A percentile compares a stretch with the other conserved stretches of the same genome.
These are phyloP conservation scores for Trichomonas vaginalis DNA, from an alignment of 208 protist genomes.

Conservation along the genomic window DNA sequence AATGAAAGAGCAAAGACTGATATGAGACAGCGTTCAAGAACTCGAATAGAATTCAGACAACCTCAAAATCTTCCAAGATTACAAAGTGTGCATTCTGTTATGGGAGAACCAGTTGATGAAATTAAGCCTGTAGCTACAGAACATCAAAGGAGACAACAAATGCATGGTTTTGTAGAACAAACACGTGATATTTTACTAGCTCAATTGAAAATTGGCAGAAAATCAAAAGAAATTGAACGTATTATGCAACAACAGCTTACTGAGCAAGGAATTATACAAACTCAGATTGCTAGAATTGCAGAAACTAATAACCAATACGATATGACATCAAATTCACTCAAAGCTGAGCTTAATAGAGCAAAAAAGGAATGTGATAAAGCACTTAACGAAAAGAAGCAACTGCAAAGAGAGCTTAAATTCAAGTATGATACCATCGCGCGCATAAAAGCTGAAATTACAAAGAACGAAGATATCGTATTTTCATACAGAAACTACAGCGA, in stretches of 20 bases:
- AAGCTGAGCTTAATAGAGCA: neutral
- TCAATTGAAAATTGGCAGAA: neutral
- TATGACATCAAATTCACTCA: neutral
- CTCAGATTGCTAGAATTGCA: neutral
- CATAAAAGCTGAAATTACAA: neutral
- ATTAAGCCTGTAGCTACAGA: neutral
- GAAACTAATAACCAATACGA: constrained; percentile 13
- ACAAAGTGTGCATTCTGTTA: neutral
- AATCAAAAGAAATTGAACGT: neutral
- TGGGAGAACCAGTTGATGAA: neutral
- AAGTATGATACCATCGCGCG: neutral
- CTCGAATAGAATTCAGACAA: neutral
- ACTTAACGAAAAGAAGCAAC: neutral
- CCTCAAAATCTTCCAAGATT: neutral
- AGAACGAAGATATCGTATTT: neutral
- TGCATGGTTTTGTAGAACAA: neutral
- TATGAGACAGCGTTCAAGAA: neutral
- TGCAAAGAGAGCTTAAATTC: neutral
- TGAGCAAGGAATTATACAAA: neutral
- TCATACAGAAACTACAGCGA: neutral
- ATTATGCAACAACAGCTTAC: neutral
- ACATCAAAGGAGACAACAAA: neutral
- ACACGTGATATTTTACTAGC: neutral
- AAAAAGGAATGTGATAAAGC: neutral
- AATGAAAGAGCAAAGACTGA: neutral